Conservation (phyloP, 2,329 filamentous ascomycete species). For the Cladosporium colombiae region DNA sequence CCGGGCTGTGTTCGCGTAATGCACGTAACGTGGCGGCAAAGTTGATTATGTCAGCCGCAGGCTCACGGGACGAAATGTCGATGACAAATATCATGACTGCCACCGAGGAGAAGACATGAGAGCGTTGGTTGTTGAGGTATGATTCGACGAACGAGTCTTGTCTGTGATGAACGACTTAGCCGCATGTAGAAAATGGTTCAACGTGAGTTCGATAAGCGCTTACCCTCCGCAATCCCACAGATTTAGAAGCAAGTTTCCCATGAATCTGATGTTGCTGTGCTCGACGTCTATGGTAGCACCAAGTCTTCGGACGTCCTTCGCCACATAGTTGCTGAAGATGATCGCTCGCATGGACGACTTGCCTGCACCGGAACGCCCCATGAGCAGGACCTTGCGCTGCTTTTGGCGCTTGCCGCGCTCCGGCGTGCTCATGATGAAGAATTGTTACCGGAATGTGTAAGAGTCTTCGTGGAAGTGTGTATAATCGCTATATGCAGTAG, state of each 20-base stretch:
- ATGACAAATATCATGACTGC: constrained; percentile 99
- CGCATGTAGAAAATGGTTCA: not conserved
- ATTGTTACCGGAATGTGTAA: not conserved
- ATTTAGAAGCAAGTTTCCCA: constrained; percentile 95
- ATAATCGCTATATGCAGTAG: not conserved
- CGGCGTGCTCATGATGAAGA: constrained; percentile 29
- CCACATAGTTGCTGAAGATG: constrained; percentile 98
- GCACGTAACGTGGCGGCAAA: constrained; percentile 90
- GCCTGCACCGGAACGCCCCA: constrained; percentile 94
- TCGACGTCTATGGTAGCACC: constrained; percentile 98
- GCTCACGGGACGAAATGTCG: constrained; percentile 94
- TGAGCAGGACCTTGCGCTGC: constrained; percentile 56
- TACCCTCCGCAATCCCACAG: constrained; percentile 96
- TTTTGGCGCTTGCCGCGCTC: constrained; percentile 50
- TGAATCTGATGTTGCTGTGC: constrained; percentile 97
- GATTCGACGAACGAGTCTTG: constrained; percentile 99
- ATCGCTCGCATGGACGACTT: constrained; percentile 99
- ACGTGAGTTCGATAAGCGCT: constrained; percentile 33
- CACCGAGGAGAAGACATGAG: constrained; percentile 95
- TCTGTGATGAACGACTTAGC: constrained; percentile 45
- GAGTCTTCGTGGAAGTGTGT: not conserved
- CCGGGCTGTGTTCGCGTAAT: constrained; percentile 78
- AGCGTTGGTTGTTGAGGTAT: constrained; percentile 91
- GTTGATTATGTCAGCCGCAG: constrained; percentile 87
- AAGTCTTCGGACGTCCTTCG: constrained; percentile 86